Conservation (phyloP, 257 asterid genomes). For the Leonotis leonurus region DNA sequence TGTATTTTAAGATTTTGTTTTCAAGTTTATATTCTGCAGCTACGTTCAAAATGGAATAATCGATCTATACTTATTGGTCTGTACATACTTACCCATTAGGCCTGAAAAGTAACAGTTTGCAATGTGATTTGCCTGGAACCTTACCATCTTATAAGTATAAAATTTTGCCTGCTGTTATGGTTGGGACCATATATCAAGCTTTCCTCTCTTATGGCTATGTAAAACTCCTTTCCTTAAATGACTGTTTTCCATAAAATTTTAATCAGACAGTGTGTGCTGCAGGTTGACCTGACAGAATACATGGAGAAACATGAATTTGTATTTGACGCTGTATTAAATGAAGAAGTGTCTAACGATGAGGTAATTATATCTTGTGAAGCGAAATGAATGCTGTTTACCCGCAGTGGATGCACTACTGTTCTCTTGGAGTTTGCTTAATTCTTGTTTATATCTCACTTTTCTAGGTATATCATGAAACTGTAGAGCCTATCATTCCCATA, state of each 20-base stretch:
- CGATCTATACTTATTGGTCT: background rate
- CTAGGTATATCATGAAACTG: slow-evolving; percentile 74
- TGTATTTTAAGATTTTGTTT: background rate
- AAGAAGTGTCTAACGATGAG: slow-evolving; percentile 99
- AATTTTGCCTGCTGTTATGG: background rate
- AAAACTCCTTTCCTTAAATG: background rate
- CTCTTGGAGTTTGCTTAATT: slow-evolving; percentile 5
- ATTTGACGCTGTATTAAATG: slow-evolving; percentile 94
- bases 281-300: slow-evolving; percentile 97
- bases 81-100: background rate
- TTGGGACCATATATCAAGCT: background rate
- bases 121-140: background rate
- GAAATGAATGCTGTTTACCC: background rate
- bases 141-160: background rate
- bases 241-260: background rate
- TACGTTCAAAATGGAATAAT: background rate
- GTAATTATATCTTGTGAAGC: slow-evolving; percentile 33
- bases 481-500: slow-evolving; percentile 84
- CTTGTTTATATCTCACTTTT: slow-evolving; percentile 5
- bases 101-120: background rate
- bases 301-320: slow-evolving; percentile 96
- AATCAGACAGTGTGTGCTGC: slow-evolving; percentile 9
- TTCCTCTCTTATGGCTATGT: background rate
- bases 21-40: background rate
- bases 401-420: background rate